Evolutionary conservation across 1,284 basidiomycete genomes (phyloP).

Genomic region (Sphaerobolus stellatus): DNA sequence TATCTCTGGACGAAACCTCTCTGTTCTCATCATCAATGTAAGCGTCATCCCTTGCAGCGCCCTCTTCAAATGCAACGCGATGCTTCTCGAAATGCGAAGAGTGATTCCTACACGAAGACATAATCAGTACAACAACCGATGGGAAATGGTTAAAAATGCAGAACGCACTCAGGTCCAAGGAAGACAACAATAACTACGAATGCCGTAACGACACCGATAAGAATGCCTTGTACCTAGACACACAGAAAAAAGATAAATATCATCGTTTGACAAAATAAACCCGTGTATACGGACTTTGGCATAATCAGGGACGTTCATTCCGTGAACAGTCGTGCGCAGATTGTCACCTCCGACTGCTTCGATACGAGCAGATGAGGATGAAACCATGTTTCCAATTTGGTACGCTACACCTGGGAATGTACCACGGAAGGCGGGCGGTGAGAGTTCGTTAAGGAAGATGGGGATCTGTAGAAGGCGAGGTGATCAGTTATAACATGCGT

Average conservation of each 20-base stretch:
- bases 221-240: constrained; percentile 72
- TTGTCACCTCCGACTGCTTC: constrained; percentile 76
- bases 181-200: constrained; percentile 68
- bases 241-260: not conserved
- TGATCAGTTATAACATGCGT: too few species aligned
- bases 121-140: constrained; percentile 7
- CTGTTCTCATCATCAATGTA: constrained; percentile 20
- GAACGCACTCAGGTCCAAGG: constrained; percentile 68
- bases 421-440: constrained; percentile 89
- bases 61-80: constrained; percentile 77
- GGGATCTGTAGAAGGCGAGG: constrained; percentile 55
- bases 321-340: constrained; percentile 53
- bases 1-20: not conserved
- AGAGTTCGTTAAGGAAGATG: constrained; percentile 87
- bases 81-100: constrained; percentile 81
- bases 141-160: constrained; percentile 16
- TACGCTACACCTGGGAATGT: constrained; percentile 92
- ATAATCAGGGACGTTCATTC: constrained; percentile 71
- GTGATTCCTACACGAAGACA: constrained; percentile 55
- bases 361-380: constrained; percentile 86
- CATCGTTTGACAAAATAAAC: not conserved
- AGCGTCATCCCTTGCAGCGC: constrained; percentile 53
- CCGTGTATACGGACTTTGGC: constrained; percentile 50
- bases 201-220: constrained; percentile 74
- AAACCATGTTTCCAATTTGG: constrained; percentile 88